Evolutionary conservation across 768 basidiomycete species (phyloP), one percentile per base, ranked within the genome.

Genomic region (Dioszegia hungarica): DNA sequence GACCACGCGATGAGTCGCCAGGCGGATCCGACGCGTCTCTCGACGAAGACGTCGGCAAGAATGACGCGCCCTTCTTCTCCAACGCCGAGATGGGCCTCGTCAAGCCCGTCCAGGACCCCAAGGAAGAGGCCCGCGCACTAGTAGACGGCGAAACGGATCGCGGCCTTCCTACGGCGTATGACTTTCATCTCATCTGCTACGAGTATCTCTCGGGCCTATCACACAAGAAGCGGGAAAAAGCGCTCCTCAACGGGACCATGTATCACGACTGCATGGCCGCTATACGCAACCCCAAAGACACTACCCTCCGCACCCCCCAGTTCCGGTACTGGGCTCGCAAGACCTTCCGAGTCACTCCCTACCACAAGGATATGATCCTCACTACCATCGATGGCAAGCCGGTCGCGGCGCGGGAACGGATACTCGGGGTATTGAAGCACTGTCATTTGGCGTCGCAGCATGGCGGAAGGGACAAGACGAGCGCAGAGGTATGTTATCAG

Each of bases 271-370:
- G 84, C 74, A 85, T 85, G 82, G 81, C 83, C 61, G 83, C 86
- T 20, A 78, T 89, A 24, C 79, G 81, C 34, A 76, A 81, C 53
- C 82, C 83, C 5, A 78, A 80, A 0, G 73, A 78, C 25, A 78
- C 78, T 22, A 78, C 79, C 57, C 57, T 79, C 50, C 75, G 74
- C 39, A 84, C 82, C 1, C 81, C 87, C 0, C 86, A 88, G 67
- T 89, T 89, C 73, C 82, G 86, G 38, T 88, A 85, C 75, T 89
- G 88, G 88, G 87, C 84, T 12, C 84, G 87, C 66, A 87, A 87
- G 79, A 89, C 86, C 84, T 90, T 90, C 70, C 54, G 63, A 20
- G 60, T 68, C 22, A 70, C 62, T 10, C 52, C 57, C 8, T 56
- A 6, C 31, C 8, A 33, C 31, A 14, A 33, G 8, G 31, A 14